These are phyloP conservation scores for Alectoria sarmentosa DNA, from an alignment of 495 filamentous ascomycete species.

Conservation along the genomic window DNA sequence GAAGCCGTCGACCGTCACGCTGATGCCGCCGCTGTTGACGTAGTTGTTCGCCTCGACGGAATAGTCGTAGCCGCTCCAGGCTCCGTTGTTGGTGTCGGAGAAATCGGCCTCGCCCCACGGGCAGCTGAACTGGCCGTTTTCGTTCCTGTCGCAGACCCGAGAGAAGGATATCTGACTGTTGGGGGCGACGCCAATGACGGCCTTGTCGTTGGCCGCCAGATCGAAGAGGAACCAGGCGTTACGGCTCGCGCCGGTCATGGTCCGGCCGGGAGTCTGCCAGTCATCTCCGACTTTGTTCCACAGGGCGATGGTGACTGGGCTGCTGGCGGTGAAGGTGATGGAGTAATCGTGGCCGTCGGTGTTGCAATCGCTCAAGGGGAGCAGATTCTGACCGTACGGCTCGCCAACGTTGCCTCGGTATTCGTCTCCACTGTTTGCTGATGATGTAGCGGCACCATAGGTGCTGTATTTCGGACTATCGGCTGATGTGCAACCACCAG, in stretches of 20 bases:
- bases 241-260: slow-evolving; percentile 37
- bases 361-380: slow-evolving; percentile 33
- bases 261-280: slow-evolving; percentile 25
- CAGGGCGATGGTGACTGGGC: slow-evolving; percentile 40
- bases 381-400: slow-evolving; percentile 51
- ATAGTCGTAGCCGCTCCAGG: slow-evolving; percentile 24
- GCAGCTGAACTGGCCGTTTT: slow-evolving; percentile 32
- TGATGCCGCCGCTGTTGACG: slow-evolving; percentile 19
- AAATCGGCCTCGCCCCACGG: slow-evolving; percentile 54
- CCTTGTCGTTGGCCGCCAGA: slow-evolving; percentile 31
- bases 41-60: slow-evolving; percentile 21
- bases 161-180: slow-evolving; percentile 35
- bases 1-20: slow-evolving; percentile 11
- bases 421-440: slow-evolving; percentile 23
- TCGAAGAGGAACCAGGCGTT: slow-evolving; percentile 39
- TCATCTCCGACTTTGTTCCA: slow-evolving; percentile 48
- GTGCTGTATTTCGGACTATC: slow-evolving; percentile 6
- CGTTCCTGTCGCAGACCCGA: slow-evolving; percentile 21
- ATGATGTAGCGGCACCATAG: slow-evolving; percentile 8
- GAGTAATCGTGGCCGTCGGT: slow-evolving; percentile 42
- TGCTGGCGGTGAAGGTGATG: slow-evolving; percentile 34
- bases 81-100: slow-evolving; percentile 26
- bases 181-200: slow-evolving; percentile 43
- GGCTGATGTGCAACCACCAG: slow-evolving; percentile 16
- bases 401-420: slow-evolving; percentile 42